Evolutionary conservation across 257 asterid genomes (phyloP), one percentile per base, ranked within the genome.

Genomic region (Lantana camara): DNA sequence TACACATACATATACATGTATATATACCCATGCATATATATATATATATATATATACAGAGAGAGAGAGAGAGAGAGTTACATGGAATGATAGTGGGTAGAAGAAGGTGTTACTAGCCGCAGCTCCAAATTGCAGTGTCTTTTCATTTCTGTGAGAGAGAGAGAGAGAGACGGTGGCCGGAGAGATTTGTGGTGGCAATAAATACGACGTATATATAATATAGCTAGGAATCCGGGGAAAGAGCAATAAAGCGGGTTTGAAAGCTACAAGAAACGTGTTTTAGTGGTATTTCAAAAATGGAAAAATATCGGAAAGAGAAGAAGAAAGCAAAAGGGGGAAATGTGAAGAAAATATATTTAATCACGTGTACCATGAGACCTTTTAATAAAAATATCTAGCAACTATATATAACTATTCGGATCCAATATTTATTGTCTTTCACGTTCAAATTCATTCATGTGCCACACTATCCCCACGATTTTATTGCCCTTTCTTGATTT

Each of bases 41-140:
- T 11, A 4, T 10, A 7, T 22, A 47, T 29, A 55, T 47, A n/a
- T n/a, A n/a, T n/a, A n/a, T n/a, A n/a, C n/a, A n/a, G n/a, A n/a
- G n/a, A n/a, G n/a, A n/a, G n/a, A 58, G 59, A 71, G 60, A 60
- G 58, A 67, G 75, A 56, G 72, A n/a, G 54, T 0, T 61, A 77
- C 76, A 59, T 46, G 35, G 54, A 38, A 37, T 14, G 42, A 41
- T 16, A 35, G 3, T 64, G 56, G 55, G 15, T 34, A 10, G 23
- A 38, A 37, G 78, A 48, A 42, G 77, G 79, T 6, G 71, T 57
- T 3, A 57, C 58, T 15, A 75, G 81, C 56, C 76, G 54, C 2
- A 75, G 82, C 66, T 75, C 82, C 76, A 81, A 45, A 62, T 73
- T 75, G 22, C 80, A 78, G 68, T 77, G 72, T 66, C 86, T 75